Conservation (phyloP, 2,329 filamentous ascomycete species). For the Aspergillus oerlinghausenensis region DNA sequence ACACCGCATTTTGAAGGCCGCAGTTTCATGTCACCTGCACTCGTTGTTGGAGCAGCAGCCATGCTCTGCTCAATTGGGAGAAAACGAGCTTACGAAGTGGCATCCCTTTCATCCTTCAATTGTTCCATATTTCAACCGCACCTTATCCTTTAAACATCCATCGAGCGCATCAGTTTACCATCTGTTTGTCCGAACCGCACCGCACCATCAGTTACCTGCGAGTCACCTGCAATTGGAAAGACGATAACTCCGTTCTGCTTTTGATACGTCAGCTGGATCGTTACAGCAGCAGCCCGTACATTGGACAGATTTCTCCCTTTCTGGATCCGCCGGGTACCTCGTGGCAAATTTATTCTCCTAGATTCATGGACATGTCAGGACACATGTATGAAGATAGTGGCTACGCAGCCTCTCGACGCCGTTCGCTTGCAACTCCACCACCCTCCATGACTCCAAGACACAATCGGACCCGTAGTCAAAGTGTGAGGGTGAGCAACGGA, state of each 20-base stretch:
- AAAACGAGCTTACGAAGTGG: slow-evolving; percentile 6
- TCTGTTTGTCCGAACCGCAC: not conserved
- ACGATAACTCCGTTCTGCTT: slow-evolving; percentile 2
- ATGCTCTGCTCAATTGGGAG: slow-evolving; percentile 5
- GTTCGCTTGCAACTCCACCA: slow-evolving; percentile 45
- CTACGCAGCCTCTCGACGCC: slow-evolving; percentile 55
- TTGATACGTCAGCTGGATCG: slow-evolving; percentile 12
- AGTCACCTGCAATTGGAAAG: not conserved
- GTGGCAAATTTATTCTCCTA: slow-evolving; percentile 18
- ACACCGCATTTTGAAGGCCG: slow-evolving; percentile 19
- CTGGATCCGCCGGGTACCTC: slow-evolving; percentile 11
- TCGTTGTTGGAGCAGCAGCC: slow-evolving; percentile 12
- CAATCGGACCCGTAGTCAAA: slow-evolving; percentile 50
- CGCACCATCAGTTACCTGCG: not conserved
- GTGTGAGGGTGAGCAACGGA: slow-evolving; percentile 74
- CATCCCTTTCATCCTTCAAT: slow-evolving; percentile 16
- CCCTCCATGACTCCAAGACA: slow-evolving; percentile 40
- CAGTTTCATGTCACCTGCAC: slow-evolving; percentile 18
- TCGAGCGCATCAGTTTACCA: not conserved
- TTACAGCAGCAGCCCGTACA: slow-evolving; percentile 8
- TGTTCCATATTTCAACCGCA: slow-evolving; percentile 6
- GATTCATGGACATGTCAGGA: slow-evolving; percentile 26
- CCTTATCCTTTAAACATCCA: not conserved
- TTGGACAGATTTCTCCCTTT: slow-evolving; percentile 10
- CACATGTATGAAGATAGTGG: slow-evolving; percentile 40